Evolutionary conservation across 768 basidiomycete genomes (phyloP).

Genomic region (Rossbeevera mucosa): DNA sequence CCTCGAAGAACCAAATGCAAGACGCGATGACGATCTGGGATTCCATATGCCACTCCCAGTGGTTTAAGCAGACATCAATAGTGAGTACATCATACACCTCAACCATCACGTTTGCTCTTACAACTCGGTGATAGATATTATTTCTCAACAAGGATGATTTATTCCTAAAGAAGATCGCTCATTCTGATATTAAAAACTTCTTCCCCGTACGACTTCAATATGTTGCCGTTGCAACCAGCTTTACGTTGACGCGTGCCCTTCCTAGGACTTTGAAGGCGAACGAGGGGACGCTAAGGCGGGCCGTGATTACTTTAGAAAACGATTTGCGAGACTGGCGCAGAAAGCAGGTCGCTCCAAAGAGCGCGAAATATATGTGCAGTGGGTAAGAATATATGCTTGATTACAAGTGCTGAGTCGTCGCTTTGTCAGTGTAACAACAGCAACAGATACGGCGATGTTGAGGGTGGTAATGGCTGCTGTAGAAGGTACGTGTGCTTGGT

Average conservation of each 20-base stretch:
- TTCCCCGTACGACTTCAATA: slow-evolving; percentile 62
- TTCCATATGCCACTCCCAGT: slow-evolving; percentile 95
- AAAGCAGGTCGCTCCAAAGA: slow-evolving; percentile 82
- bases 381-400: slow-evolving; percentile 32
- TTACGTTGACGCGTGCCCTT: slow-evolving; percentile 1
- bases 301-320: slow-evolving; percentile 84
- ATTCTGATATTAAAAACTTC: slow-evolving; percentile 82
- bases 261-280: slow-evolving; percentile 81
- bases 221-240: background rate
- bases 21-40: slow-evolving; percentile 99
- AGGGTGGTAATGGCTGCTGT: slow-evolving; percentile 94
- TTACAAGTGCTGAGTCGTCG: slow-evolving; percentile 6
- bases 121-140: slow-evolving; percentile 55
- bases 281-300: slow-evolving; percentile 67
- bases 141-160: slow-evolving; percentile 96
- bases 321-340: slow-evolving; percentile 77
- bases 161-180: slow-evolving; percentile 76
- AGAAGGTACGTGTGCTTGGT: slow-evolving; percentile 59
- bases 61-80: slow-evolving; percentile 93
- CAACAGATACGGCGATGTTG: slow-evolving; percentile 84
- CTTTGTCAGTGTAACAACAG: slow-evolving; percentile 68
- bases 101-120: background rate
- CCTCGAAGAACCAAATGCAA: slow-evolving; percentile 89
- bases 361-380: slow-evolving; percentile 94
- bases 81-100: slow-evolving; percentile 40